These are phyloP conservation scores for Entonaema liquescens DNA, from an alignment of 495 filamentous ascomycete species.

Conservation along the genomic window DNA sequence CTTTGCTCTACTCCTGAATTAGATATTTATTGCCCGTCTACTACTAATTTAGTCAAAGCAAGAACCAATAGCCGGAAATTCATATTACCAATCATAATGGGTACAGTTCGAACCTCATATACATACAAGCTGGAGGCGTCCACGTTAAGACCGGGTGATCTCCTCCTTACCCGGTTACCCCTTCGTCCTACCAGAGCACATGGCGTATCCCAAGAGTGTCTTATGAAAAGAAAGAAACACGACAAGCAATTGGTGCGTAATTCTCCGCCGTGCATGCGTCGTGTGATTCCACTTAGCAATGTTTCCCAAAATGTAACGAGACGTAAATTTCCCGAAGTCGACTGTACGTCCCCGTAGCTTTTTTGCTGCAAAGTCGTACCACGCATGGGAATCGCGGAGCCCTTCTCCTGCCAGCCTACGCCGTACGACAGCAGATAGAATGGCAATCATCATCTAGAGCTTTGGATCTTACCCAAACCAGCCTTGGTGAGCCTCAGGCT, in stretches of 20 bases:
- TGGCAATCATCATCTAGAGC: slow-evolving; percentile 44
- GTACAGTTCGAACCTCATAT: slow-evolving; percentile 5
- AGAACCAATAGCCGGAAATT: neutral
- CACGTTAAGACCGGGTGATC: neutral
- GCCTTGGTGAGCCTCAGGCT: slow-evolving; percentile 35
- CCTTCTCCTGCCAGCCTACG: slow-evolving; percentile 42
- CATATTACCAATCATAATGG: neutral
- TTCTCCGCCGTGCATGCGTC: slow-evolving; percentile 41
- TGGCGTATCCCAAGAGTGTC: slow-evolving; percentile 30
- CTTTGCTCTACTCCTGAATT: neutral
- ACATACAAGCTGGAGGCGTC: slow-evolving; percentile 13
- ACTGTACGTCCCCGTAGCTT: slow-evolving; percentile 45
- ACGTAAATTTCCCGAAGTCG: slow-evolving; percentile 51
- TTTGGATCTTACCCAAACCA: slow-evolving; percentile 34
- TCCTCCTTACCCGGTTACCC: slow-evolving; percentile 3
- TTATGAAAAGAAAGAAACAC: neutral
- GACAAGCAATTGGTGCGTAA: slow-evolving; percentile 41
- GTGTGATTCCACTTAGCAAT: slow-evolving; percentile 37
- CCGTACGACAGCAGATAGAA: slow-evolving; percentile 28
- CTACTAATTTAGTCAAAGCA: neutral
- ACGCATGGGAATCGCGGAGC: slow-evolving; percentile 18
- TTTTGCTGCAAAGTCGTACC: slow-evolving; percentile 40
- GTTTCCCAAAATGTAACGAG: slow-evolving; percentile 34
- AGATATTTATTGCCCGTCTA: slow-evolving; percentile 6
- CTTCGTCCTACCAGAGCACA: slow-evolving; percentile 46